These are phyloP conservation scores for Dentiscutata heterogama DNA, from an alignment of 371 early-diverging fungal species.

Conservation along the genomic window DNA sequence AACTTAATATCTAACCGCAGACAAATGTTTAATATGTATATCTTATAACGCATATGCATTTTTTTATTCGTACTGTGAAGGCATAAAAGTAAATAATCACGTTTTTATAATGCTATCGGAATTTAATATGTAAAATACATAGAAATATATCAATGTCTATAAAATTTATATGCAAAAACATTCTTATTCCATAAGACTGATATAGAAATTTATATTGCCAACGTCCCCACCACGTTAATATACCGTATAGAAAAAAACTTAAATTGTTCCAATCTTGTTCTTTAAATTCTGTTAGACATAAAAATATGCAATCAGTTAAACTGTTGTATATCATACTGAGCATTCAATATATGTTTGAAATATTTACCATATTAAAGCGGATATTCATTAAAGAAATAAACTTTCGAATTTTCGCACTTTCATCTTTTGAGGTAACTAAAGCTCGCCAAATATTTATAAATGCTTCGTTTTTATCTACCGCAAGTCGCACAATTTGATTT, in stretches of 20 bases:
- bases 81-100: conserved; percentile 39
- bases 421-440: conserved; percentile 40
- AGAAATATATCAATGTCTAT: conserved; percentile 38
- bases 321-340: conserved; percentile 39
- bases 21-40: background rate
- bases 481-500: conserved; percentile 39
- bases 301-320: conserved; percentile 34
- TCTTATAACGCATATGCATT: conserved; percentile 37
- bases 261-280: conserved; percentile 38
- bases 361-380: conserved; percentile 41
- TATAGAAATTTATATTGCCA: conserved; percentile 42
- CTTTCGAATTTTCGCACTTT: conserved; percentile 34
- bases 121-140: conserved; percentile 44
- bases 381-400: conserved; percentile 37
- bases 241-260: conserved; percentile 35
- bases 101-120: conserved; percentile 40
- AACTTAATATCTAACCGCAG: too few relatives aligned
- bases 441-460: conserved; percentile 33
- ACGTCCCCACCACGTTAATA: conserved; percentile 21
- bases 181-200: conserved; percentile 43
- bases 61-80: conserved; percentile 21
- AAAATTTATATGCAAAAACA: conserved; percentile 43
- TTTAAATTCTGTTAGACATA: conserved; percentile 44
- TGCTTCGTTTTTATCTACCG: conserved; percentile 25
- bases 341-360: conserved; percentile 37